phyloP scores from a whole-genome alignment of 2,329 filamentous ascomycete genomes.

The Trichothecium sympodiale region DNA sequence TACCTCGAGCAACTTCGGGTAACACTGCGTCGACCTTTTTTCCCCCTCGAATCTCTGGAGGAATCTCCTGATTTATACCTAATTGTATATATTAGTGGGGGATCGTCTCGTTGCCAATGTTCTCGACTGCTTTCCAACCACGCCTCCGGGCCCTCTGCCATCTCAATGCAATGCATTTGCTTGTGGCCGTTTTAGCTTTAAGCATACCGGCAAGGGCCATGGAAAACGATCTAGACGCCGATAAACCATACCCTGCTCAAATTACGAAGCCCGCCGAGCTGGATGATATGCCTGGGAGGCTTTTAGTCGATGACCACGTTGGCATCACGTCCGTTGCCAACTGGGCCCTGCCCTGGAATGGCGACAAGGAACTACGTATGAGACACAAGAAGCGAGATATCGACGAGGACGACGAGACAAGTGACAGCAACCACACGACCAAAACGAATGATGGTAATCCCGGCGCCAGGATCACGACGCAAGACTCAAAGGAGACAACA shows the following conservation, averaged over 20 bases:
- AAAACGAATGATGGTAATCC: background rate
- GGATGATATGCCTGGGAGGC: background rate
- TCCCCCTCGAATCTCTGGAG: background rate
- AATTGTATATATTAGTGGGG: too few species aligned
- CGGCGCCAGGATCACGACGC: constrained; percentile 3
- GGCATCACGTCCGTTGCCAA: background rate
- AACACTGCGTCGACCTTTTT: background rate
- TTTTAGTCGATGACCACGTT: constrained; percentile 7
- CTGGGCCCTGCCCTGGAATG: constrained; percentile 1
- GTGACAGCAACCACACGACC: background rate
- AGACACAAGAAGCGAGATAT: constrained; percentile 14
- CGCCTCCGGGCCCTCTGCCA: too few species aligned
- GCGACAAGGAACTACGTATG: constrained; percentile 10
- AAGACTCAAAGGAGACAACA: constrained; percentile 6
- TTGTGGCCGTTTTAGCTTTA: too few species aligned
- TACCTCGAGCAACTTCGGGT: background rate
- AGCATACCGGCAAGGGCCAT: too few species aligned
- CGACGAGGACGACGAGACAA: constrained; percentile 2
- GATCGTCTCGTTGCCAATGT: too few species aligned
- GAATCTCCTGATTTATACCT: too few species aligned
- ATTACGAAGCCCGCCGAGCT: constrained; percentile 1
- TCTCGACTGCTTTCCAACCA: too few species aligned
- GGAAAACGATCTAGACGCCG: background rate
- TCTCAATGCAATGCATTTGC: too few species aligned
- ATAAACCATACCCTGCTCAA: background rate